Evolutionary conservation across 345 rosid genomes (phyloP), one percentile per base, ranked within the genome.

Genomic region (Citrus medica): DNA sequence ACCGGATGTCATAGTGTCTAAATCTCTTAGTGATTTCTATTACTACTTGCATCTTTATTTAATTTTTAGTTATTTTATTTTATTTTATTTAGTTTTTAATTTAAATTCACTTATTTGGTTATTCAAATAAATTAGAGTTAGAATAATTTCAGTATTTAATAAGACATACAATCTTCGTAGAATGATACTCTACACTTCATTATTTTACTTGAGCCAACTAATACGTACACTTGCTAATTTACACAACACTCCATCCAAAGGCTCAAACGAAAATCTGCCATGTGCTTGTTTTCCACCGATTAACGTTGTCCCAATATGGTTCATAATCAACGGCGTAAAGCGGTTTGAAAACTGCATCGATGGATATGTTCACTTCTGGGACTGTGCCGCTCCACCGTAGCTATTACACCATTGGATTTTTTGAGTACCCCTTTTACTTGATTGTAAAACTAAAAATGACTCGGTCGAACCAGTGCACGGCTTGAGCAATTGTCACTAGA

Each of bases 341-440:
- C 10, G 86, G 83, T 17, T 46, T 32, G 78, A 92, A 86, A 22
- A 90, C 86, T 5, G 84, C 40, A 77, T 95, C 92, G 0, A 95
- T 85, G 6, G 87, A 24, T 70, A 58, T 59, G 73, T 88, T 85
- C 32, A 94, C 84, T 80, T 89, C 78, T 19, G 96, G 97, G 7
- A 68, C 66, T 5, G 92, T 89, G 90, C 91, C 87, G 91, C 92
- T 92, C 89, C 98, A 91, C 94, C 97, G 93, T 89, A 1, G 94
- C 97, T 51, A 92, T 17, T 16, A 90, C 92, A 0, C 98, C 98
- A 38, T 90, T 7, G 9, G 97, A 96, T 91, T 94, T 73, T 89
- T 90, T 88, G 72, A 95, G 90, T 5, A 88, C 89, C 82, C 84
- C 83, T 79, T 88, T 86, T 60, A 84, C 96, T 79, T 88, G 91